These are phyloP conservation scores for Fusarium sp. DNA, from an alignment of 2,329 filamentous ascomycete genomes.

Conservation along the genomic window DNA sequence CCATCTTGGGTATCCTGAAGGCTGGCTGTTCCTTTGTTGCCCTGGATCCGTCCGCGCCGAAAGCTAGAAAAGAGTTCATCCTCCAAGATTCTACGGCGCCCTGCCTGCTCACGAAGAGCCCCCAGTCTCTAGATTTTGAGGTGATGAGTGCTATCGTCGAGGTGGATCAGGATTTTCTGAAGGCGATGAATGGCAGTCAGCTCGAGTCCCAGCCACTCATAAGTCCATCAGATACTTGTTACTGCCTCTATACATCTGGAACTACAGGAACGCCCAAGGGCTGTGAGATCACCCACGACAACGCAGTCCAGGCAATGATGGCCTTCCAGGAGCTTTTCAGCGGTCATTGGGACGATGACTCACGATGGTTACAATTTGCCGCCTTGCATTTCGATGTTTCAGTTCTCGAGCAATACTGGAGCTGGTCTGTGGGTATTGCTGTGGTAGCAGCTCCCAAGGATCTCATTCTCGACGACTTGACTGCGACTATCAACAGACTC, in stretches of 20 bases:
- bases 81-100: conserved; percentile 79
- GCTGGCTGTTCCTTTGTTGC: conserved; percentile 87
- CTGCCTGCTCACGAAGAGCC: conserved; percentile 71
- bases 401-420: conserved; percentile 95
- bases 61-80: conserved; percentile 83
- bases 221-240: conserved; percentile 74
- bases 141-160: conserved; percentile 52
- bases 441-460: conserved; percentile 88
- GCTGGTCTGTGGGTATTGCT: conserved; percentile 91
- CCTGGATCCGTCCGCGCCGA: conserved; percentile 82
- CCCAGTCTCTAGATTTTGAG: conserved; percentile 52
- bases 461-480: conserved; percentile 86
- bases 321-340: conserved; percentile 86
- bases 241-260: conserved; percentile 90
- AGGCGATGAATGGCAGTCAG: conserved; percentile 11
- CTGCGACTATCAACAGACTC: conserved; percentile 79
- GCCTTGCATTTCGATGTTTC: conserved; percentile 96
- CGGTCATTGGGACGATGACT: conserved; percentile 80
- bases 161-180: conserved; percentile 53
- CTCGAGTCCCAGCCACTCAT: conserved; percentile 43
- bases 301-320: conserved; percentile 90
- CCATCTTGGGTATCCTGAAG: conserved; percentile 87
- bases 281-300: conserved; percentile 90
- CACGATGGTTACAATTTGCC: conserved; percentile 92
- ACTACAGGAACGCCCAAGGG: conserved; percentile 91